Conservation (phyloP, 495 filamentous ascomycete genomes). For the Neurospora sp. region DNA sequence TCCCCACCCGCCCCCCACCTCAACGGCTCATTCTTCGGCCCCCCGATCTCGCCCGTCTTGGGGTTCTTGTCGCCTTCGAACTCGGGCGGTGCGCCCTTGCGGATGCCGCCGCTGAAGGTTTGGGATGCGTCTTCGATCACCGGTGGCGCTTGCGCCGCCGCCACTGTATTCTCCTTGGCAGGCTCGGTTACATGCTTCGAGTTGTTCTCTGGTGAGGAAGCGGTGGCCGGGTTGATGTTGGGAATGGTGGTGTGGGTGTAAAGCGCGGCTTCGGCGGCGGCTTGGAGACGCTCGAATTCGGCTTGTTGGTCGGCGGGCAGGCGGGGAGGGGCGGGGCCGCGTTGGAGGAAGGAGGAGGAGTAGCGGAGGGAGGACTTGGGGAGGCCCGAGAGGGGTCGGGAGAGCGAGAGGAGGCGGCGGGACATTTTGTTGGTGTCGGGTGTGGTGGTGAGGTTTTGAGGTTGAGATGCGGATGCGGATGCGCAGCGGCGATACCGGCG, state of each 20-base stretch:
- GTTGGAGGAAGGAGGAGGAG: slow-evolving; percentile 28
- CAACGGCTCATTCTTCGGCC: slow-evolving; percentile 94
- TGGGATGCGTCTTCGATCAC: slow-evolving; percentile 6
- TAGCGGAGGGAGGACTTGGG: neutral
- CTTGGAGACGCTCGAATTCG: slow-evolving; percentile 82
- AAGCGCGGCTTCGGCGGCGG: slow-evolving; percentile 30
- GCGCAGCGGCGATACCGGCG: neutral
- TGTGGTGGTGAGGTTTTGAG: neutral
- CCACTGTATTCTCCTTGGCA: neutral
- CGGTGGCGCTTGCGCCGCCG: neutral
- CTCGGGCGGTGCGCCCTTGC: slow-evolving; percentile 67
- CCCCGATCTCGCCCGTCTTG: slow-evolving; percentile 90
- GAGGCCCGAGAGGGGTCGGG: slow-evolving; percentile 2
- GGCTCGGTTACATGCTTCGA: neutral
- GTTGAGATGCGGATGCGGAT: neutral
- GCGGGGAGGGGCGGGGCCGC: slow-evolving; percentile 63
- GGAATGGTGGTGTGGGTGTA: slow-evolving; percentile 18
- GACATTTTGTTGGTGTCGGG: slow-evolving; percentile 7
- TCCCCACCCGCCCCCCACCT: slow-evolving; percentile 75
- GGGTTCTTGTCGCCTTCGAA: slow-evolving; percentile 92
- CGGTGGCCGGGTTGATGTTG: neutral
- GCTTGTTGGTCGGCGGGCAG: slow-evolving; percentile 84
- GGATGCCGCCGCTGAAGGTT: slow-evolving; percentile 29
- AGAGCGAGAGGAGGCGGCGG: slow-evolving; percentile 4
- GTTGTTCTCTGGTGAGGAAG: neutral